A percentile compares a stretch with the other conserved stretches of the same genome.
Evolutionary conservation across 176 grass and related monocot species (phyloP).

Genomic region (Musa beccarii): DNA sequence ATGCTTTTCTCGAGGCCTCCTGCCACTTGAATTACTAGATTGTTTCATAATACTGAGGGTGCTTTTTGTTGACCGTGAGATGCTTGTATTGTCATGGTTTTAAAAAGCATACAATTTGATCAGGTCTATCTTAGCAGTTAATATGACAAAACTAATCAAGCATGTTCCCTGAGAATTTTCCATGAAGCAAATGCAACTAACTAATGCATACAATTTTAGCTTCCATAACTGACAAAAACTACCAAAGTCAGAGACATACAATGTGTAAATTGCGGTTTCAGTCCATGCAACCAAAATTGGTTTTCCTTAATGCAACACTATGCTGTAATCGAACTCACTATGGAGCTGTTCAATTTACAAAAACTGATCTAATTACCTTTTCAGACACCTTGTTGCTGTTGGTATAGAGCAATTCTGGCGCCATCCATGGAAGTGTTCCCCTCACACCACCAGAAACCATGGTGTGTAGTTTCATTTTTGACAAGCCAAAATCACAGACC

Average conservation of each 20-base stretch:
- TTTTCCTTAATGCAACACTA: neutral
- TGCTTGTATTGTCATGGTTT: too few relatives aligned
- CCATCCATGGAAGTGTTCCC: conserved; percentile 99
- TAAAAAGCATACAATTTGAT: too few relatives aligned
- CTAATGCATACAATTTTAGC: neutral
- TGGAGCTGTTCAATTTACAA: neutral
- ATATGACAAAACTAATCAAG: too few relatives aligned
- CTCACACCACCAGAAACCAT: conserved; percentile 94
- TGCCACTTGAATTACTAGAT: too few relatives aligned
- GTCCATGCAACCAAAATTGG: neutral
- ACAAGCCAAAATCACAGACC: conserved; percentile 94
- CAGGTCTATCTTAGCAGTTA: too few relatives aligned
- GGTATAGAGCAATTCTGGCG: conserved; percentile 65
- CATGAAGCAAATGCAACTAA: too few relatives aligned
- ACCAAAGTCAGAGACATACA: too few relatives aligned
- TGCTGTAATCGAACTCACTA: neutral
- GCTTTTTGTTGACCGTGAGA: too few relatives aligned
- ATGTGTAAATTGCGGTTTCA: too few relatives aligned
- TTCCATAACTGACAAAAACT: conserved; percentile 11
- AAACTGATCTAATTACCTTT: conserved; percentile 46
- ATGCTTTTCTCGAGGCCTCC: too few relatives aligned
- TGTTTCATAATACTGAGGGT: too few relatives aligned
- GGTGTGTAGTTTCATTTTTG: conserved; percentile 84
- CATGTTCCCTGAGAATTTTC: too few relatives aligned
- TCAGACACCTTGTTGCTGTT: conserved; percentile 61